Evolutionary conservation across 78 protist species (phyloP), one percentile per base, ranked within the genome.

Genomic region (Dictyostelium discoideum): DNA sequence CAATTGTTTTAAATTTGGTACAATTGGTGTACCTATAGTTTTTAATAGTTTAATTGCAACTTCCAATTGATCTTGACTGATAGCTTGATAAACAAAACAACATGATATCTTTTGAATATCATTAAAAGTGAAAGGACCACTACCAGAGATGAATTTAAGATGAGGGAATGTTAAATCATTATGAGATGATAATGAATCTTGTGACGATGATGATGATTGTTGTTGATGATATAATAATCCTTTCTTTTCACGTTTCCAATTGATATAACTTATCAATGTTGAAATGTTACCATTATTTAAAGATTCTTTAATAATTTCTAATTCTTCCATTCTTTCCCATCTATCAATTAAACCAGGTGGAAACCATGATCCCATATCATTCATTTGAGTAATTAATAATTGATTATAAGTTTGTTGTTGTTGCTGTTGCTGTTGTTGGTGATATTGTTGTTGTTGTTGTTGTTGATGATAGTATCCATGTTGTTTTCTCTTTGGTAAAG

Each of bases 271-370:
- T 7, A 90, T 69, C 42, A 65, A 57, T 9, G 95, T 46, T 20
- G 95, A 82, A 32, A 90, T 46, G 18, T 80, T 90, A 26, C 86
- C 79, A 8, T 60, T 24, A 18, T 29, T 84, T 26, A 90, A 69
- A 3, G 95, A 90, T 37, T 90, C 95, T 13, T 82, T 90, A 16
- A 90, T 83, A 22, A 90, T 60, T 46, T 90, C 89, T 26, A 90
- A 72, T 46, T 90, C 95, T 46, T 90, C 95, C 95, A 90, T 90
- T 18, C 88, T 82, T 14, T 80, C 87, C 95, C 95, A 90, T 22
- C 95, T 8, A 20, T 88, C 93, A 1, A 80, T 2, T 22, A 87
- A 78, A 4, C 86, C 87, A 42, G 29, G 26, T 60, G 48, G 63
- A 65, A 80, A 80, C 94, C 94, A 87, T 9, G 54, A 29, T 44